These are phyloP conservation scores for Tolypocladium capitatum DNA, from an alignment of 2,329 filamentous ascomycete genomes.

Conservation along the genomic window DNA sequence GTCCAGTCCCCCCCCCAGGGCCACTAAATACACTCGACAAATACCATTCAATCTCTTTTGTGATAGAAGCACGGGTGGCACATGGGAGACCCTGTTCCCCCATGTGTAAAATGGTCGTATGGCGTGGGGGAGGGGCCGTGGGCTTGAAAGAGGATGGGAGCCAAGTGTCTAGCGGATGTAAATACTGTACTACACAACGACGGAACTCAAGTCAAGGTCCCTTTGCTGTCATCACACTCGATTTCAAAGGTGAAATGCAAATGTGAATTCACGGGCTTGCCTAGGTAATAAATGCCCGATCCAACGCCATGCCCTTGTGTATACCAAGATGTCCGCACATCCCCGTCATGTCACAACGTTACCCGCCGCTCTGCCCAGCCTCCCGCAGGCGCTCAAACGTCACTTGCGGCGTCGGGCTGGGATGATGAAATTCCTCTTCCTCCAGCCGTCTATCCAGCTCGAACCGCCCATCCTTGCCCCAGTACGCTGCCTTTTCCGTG, in stretches of 20 bases:
- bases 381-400: slow-evolving; percentile 30
- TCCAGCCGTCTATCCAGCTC: slow-evolving; percentile 55
- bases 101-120: slow-evolving; percentile 22
- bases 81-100: slow-evolving; percentile 13
- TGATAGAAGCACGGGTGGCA: slow-evolving; percentile 19
- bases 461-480: slow-evolving; percentile 57
- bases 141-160: slow-evolving; percentile 14
- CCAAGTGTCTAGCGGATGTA: slow-evolving; percentile 19
- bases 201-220: slow-evolving; percentile 20
- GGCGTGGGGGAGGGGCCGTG: slow-evolving; percentile 10
- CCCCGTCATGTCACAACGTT: slow-evolving; percentile 6
- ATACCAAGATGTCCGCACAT: not conserved
- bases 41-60: slow-evolving; percentile 18
- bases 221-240: slow-evolving; percentile 10
- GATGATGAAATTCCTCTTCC: slow-evolving; percentile 39
- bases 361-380: slow-evolving; percentile 35
- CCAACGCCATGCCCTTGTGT: not conserved
- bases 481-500: slow-evolving; percentile 44
- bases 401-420: slow-evolving; percentile 6
- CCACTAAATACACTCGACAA: slow-evolving; percentile 22
- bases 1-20: slow-evolving; percentile 56
- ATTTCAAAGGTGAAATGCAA: slow-evolving; percentile 4
- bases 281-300: not conserved
- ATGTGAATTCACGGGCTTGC: slow-evolving; percentile 5
- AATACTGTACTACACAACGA: slow-evolving; percentile 31